Evolutionary conservation across 495 filamentous ascomycete species (phyloP).

Genomic region (Hypoxylon rickii): DNA sequence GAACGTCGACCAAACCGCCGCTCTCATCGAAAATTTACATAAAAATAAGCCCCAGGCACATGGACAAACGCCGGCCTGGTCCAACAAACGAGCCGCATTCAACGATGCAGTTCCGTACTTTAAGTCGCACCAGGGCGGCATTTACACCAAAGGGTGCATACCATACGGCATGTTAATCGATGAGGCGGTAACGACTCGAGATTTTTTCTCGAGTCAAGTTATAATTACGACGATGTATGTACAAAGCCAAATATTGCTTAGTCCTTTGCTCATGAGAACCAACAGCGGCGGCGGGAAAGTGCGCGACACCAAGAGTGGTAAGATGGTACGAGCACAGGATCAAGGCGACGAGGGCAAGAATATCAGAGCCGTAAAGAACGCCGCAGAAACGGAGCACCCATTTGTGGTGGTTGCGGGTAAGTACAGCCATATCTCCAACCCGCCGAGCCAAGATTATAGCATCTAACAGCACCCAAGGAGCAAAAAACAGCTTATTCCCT

Average conservation of each 20-base stretch:
- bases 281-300: constrained; percentile 57
- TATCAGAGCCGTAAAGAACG: constrained; percentile 43
- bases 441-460: background rate
- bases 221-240: constrained; percentile 71
- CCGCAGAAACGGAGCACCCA: constrained; percentile 43
- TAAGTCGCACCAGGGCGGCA: constrained; percentile 62
- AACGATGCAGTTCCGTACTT: constrained; percentile 73
- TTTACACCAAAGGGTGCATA: constrained; percentile 53
- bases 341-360: constrained; percentile 45
- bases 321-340: constrained; percentile 49
- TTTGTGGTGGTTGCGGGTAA: constrained; percentile 66
- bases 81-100: constrained; percentile 63
- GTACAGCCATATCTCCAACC: constrained; percentile 2
- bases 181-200: constrained; percentile 55
- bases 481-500: constrained; percentile 55
- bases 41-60: constrained; percentile 39
- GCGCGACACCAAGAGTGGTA: constrained; percentile 43
- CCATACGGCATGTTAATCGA: constrained; percentile 67
- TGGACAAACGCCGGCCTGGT: constrained; percentile 60
- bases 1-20: background rate
- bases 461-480: constrained; percentile 46
- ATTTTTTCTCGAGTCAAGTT: constrained; percentile 66
- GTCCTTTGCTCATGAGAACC: no score
- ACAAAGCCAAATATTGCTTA: no score
- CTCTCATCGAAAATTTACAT: background rate